A percentile compares a stretch with the other conserved stretches of the same genome.
phyloP scores from a whole-genome alignment of 768 basidiomycete genomes.

The Baorangia bicolor region DNA sequence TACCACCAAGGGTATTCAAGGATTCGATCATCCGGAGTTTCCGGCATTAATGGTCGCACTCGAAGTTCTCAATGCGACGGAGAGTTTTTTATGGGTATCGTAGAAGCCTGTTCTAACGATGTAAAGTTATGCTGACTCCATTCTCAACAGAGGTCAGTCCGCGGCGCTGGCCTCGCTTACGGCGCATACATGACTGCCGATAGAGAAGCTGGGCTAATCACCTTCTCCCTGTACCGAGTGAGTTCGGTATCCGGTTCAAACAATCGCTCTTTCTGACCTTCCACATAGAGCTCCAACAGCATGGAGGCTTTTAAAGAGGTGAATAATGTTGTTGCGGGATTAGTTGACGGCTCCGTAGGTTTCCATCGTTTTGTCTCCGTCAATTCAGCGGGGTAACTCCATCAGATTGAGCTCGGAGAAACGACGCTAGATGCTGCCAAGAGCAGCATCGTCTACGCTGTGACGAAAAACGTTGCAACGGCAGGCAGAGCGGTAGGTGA shows the following conservation, averaged over 20 bases:
- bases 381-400: background rate
- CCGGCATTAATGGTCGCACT: constrained; percentile 83
- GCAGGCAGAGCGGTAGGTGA: constrained; percentile 78
- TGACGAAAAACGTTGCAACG: constrained; percentile 80
- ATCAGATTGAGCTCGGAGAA: constrained; percentile 75
- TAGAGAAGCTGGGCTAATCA: constrained; percentile 73
- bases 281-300: constrained; percentile 71
- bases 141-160: constrained; percentile 69
- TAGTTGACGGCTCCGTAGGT: constrained; percentile 80
- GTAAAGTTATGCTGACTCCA: constrained; percentile 6
- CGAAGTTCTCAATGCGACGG: constrained; percentile 88
- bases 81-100: constrained; percentile 90
- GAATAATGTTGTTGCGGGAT: constrained; percentile 68
- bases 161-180: constrained; percentile 93
- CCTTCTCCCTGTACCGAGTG: constrained; percentile 78
- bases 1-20: constrained; percentile 73
- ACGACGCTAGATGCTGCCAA: constrained; percentile 88
- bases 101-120: background rate
- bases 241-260: constrained; percentile 21
- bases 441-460: constrained; percentile 84
- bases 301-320: constrained; percentile 81
- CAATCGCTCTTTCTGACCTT: constrained; percentile 1
- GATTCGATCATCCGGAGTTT: constrained; percentile 79
- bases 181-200: constrained; percentile 79
- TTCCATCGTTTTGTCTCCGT: background rate